Conservation (phyloP, 768 basidiomycete genomes). For the Amylocystis lapponica region DNA sequence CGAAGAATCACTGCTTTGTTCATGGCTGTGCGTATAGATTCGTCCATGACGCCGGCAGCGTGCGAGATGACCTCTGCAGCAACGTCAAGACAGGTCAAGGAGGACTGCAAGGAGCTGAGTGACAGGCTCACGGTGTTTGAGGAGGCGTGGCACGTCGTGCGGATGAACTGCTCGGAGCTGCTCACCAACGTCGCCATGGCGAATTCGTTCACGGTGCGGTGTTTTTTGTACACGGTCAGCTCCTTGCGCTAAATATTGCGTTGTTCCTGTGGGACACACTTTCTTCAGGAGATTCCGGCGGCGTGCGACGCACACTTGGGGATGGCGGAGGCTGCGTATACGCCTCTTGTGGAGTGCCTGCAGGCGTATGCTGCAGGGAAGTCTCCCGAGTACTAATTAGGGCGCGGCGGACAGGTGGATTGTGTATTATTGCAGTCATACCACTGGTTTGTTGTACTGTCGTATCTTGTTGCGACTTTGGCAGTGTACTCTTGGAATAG, state of each 20-base stretch:
- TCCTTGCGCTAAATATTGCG: background rate
- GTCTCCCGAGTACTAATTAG: slow-evolving; percentile 10
- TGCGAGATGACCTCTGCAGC: slow-evolving; percentile 9
- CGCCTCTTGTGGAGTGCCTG: slow-evolving; percentile 22
- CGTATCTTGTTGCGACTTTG: no score
- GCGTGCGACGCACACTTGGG: slow-evolving; percentile 17
- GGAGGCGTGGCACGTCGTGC: slow-evolving; percentile 24
- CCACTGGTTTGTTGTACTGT: background rate
- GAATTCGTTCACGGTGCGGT: slow-evolving; percentile 14
- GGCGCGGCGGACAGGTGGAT: background rate
- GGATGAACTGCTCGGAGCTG: slow-evolving; percentile 16
- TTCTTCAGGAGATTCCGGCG: slow-evolving; percentile 8
- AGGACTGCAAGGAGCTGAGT: slow-evolving; percentile 16
- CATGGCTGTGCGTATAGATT: no score
- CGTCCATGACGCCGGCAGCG: background rate
- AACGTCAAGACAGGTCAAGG: slow-evolving; percentile 6
- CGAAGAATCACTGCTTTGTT: background rate
- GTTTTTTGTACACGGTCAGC: background rate
- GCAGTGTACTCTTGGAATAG: no score
- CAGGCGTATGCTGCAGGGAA: slow-evolving; percentile 20
- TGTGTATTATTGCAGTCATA: background rate
- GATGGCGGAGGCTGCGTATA: slow-evolving; percentile 15
- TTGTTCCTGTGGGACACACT: no score
- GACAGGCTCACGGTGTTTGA: slow-evolving; percentile 20
- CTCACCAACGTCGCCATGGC: slow-evolving; percentile 21